Conservation (phyloP, 2,329 filamentous ascomycete species). For the Polychaeton citri region DNA sequence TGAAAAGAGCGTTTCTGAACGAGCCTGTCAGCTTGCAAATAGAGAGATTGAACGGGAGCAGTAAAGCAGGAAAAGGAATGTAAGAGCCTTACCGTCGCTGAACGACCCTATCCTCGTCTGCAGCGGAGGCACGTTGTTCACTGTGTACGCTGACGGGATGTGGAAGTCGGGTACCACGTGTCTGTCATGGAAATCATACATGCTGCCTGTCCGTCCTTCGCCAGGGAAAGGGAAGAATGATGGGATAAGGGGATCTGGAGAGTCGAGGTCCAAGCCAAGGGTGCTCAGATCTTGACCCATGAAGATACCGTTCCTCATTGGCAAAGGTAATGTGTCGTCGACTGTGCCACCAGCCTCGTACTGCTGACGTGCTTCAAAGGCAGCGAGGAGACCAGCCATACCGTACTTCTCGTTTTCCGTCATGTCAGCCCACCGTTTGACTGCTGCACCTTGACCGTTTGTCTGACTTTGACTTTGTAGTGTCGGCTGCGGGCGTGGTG, state of each 20-base stretch:
- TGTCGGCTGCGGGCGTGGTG: neutral
- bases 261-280: slow-evolving; percentile 49
- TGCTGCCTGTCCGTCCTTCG: slow-evolving; percentile 9
- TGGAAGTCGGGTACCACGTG: slow-evolving; percentile 51
- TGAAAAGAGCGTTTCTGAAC: slow-evolving; percentile 55
- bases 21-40: too few relatives aligned
- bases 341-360: slow-evolving; percentile 13
- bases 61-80: neutral
- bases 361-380: slow-evolving; percentile 20
- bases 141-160: slow-evolving; percentile 50
- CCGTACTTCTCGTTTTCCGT: slow-evolving; percentile 47
- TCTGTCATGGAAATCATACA: slow-evolving; percentile 29
- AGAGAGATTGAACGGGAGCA: neutral
- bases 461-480: neutral
- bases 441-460: slow-evolving; percentile 11
- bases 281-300: slow-evolving; percentile 52
- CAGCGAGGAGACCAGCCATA: slow-evolving; percentile 44
- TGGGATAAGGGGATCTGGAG: slow-evolving; percentile 40
- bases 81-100: slow-evolving; percentile 18
- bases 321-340: slow-evolving; percentile 17
- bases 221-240: slow-evolving; percentile 53
- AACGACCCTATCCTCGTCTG: slow-evolving; percentile 24
- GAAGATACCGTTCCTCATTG: slow-evolving; percentile 30
- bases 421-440: slow-evolving; percentile 42
- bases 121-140: slow-evolving; percentile 51